Percentiles rank a stretch among this genome's conserved stretches.
These are phyloP conservation scores for Isatis lusitanica DNA, from an alignment of 441 rosid genomes.

Conservation along the genomic window DNA sequence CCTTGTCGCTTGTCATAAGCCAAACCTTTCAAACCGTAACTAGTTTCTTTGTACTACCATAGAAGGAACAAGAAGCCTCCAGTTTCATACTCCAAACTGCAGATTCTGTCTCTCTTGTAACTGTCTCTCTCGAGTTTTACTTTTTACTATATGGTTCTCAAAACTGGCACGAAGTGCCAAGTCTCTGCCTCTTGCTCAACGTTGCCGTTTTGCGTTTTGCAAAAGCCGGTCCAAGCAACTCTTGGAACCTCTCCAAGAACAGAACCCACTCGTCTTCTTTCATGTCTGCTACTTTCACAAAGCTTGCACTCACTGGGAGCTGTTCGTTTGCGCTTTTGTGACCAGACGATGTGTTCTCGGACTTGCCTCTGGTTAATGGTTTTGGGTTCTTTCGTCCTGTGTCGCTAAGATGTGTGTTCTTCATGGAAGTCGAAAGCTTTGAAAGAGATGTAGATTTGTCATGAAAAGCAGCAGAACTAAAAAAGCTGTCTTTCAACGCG, in stretches of 20 bases:
- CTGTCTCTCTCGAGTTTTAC: conserved; percentile 17
- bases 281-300: conserved; percentile 85
- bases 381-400: conserved; percentile 40
- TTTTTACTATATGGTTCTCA: conserved; percentile 41
- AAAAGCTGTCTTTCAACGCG: conserved; percentile 25
- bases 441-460: conserved; percentile 49
- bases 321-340: conserved; percentile 88
- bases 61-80: conserved; percentile 22
- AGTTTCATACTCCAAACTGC: conserved; percentile 22
- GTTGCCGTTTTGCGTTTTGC: conserved; percentile 65
- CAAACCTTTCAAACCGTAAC: conserved; percentile 38
- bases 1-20: conserved; percentile 36
- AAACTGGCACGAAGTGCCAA: conserved; percentile 98
- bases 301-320: conserved; percentile 70
- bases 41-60: conserved; percentile 18
- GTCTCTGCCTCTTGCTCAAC: conserved; percentile 84
- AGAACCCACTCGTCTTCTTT: conserved; percentile 71
- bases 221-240: conserved; percentile 68
- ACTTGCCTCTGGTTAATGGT: conserved; percentile 41
- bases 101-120: conserved; percentile 22
- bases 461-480: conserved; percentile 29
- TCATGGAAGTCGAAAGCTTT: conserved; percentile 76
- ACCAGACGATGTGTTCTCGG: conserved; percentile 69
- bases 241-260: conserved; percentile 75
- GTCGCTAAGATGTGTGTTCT: conserved; percentile 57